Base-by-base conservation (phyloP, 148 eudicot species). In the Chenopodium quinoa region DNA sequence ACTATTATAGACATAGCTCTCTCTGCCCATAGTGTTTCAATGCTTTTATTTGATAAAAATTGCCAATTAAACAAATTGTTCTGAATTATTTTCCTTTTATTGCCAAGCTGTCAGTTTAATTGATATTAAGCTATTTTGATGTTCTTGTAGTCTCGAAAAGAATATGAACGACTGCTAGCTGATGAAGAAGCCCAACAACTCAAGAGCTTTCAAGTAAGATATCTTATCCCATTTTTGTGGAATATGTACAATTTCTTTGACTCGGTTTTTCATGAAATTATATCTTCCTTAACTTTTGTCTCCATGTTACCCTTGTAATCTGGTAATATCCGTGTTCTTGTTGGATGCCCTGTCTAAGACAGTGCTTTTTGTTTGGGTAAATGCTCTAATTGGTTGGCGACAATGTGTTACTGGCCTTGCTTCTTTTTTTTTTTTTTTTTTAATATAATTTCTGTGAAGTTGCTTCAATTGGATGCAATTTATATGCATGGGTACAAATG, bases 111-210 rank as follows among this genome's bases (percentile, higher is more conserved):
- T 54, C 16, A 78, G 5, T 63, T 20, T 29, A 12, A 14, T 75
- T 13, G 54, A 10, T 65, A 40, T 78, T 31, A 17, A 56, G 17
- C 62, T 60, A 37, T 17, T 75, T 10, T 60, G 54, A 32, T 58
- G 48, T 69, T 81, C 66, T 40, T 82, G 70, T 86, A 95, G 98
- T 88, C 98, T 25, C 88, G 83, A 89, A 93, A 86, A 88, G 92
- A 92, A 83, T 89, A 92, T 78, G 97, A 93, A 80, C 86, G 82
- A 37, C 90, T 90, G 73, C 54, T 93, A 69, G 98, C 98, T 83
- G 91, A 90, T 80, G 91, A 93, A 83, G 98, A 95, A 90, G 92
- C 93, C 60, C 85, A 86, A 76, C 89, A 95, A 82, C 91, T 95
- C 75, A 89, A 76, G 70, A 88, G 86, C 75, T 95, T 95, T 82